A percentile compares a stretch with the other conserved stretches of the same genome.
Evolutionary conservation across 352 stramenopile species (phyloP).

Genomic region (Hyphochytrium catenoides): DNA sequence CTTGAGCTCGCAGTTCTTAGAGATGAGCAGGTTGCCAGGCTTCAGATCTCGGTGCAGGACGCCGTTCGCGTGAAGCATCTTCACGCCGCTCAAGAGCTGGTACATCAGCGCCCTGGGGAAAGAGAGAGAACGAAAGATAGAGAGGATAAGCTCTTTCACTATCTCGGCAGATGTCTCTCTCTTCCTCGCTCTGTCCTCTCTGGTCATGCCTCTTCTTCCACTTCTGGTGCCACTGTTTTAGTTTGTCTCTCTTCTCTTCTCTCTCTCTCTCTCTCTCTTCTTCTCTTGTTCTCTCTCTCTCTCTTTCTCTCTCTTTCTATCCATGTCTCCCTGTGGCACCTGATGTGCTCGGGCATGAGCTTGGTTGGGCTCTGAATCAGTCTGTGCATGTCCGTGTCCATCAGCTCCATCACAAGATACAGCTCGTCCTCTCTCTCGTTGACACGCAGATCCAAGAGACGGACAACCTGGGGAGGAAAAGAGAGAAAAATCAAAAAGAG

Average conservation of each 20-base stretch:
- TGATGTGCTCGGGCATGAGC: constrained; percentile 44
- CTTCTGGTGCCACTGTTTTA: too few relatives aligned
- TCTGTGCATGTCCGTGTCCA: constrained; percentile 75
- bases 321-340: too few relatives aligned
- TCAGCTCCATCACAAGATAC: constrained; percentile 85
- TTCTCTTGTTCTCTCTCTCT: too few relatives aligned
- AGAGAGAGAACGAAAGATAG: too few relatives aligned
- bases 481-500: neutral
- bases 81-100: constrained; percentile 60
- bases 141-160: too few relatives aligned
- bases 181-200: too few relatives aligned
- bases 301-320: too few relatives aligned
- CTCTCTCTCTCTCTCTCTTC: too few relatives aligned
- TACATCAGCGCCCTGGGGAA: constrained; percentile 80
- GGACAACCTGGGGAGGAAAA: constrained; percentile 29
- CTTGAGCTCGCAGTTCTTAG: constrained; percentile 44
- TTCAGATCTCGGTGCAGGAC: constrained; percentile 56
- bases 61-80: constrained; percentile 40
- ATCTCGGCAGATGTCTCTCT: too few relatives aligned
- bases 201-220: too few relatives aligned
- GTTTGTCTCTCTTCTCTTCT: too few relatives aligned
- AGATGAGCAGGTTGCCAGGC: constrained; percentile 45
- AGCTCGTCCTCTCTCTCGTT: constrained; percentile 72
- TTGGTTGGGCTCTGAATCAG: constrained; percentile 67
- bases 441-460: constrained; percentile 40